These are phyloP conservation scores for Globisporangium paroecandrum DNA, from an alignment of 352 stramenopile species.

Conservation along the genomic window DNA sequence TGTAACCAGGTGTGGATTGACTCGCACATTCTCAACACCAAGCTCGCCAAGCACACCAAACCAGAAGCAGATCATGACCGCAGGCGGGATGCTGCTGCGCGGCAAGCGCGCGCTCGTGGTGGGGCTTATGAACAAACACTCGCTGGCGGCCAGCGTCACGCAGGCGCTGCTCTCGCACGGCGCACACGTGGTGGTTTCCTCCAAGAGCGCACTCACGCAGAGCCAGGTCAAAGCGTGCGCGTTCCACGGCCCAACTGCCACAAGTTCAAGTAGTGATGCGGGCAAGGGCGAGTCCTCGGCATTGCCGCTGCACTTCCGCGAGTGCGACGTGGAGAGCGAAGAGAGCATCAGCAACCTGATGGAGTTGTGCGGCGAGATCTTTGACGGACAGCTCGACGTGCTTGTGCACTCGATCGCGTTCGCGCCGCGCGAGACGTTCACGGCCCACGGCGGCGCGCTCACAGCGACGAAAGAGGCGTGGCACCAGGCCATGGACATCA, in stretches of 20 bases:
- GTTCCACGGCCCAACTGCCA: constrained; percentile 32
- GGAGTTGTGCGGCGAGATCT: constrained; percentile 33
- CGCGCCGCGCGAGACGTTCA: constrained; percentile 72
- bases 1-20: not conserved
- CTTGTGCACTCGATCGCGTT: constrained; percentile 91
- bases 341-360: constrained; percentile 52
- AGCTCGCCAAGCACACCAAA: not conserved
- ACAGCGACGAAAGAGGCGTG: constrained; percentile 50
- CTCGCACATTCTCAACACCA: not conserved
- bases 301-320: constrained; percentile 37
- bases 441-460: constrained; percentile 45
- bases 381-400: constrained; percentile 69
- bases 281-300: constrained; percentile 11
- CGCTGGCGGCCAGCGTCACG: constrained; percentile 72
- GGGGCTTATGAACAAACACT: constrained; percentile 89
- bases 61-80: not conserved
- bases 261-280: not conserved
- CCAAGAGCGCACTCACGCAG: constrained; percentile 41
- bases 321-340: constrained; percentile 77
- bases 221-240: constrained; percentile 48
- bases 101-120: constrained; percentile 82
- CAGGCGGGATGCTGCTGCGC: constrained; percentile 25
- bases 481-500: constrained; percentile 79
- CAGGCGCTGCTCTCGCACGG: constrained; percentile 61
- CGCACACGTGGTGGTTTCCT: constrained; percentile 77